Percentiles rank a stretch among this genome's conserved stretches.
phyloP scores from a whole-genome alignment of 2,329 filamentous ascomycete genomes.

The Cercospora sojina region DNA sequence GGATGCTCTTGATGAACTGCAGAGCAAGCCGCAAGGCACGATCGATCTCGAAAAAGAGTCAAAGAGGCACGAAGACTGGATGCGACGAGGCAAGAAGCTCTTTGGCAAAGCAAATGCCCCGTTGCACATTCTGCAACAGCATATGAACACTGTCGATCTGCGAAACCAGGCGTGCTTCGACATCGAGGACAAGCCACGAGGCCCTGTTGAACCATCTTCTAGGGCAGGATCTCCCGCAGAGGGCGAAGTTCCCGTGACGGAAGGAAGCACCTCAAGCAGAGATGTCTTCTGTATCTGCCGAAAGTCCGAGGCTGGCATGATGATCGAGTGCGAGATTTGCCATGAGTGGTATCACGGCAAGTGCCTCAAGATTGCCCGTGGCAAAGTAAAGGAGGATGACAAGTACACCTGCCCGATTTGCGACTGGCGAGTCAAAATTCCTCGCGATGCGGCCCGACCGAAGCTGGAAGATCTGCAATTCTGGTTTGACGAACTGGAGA shows the following conservation, averaged over 20 bases:
- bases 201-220: constrained; percentile 88
- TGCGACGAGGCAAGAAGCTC: constrained; percentile 94
- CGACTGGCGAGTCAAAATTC: constrained; percentile 95
- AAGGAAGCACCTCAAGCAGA: constrained; percentile 52
- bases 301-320: constrained; percentile 91
- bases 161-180: constrained; percentile 92
- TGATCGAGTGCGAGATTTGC: constrained; percentile 98
- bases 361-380: constrained; percentile 93
- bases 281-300: constrained; percentile 98
- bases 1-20: constrained; percentile 81
- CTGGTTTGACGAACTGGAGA: constrained; percentile 79
- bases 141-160: constrained; percentile 90
- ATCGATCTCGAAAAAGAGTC: constrained; percentile 92
- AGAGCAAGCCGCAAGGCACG: constrained; percentile 87
- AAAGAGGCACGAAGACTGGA: constrained; percentile 97
- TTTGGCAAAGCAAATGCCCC: constrained; percentile 98
- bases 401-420: constrained; percentile 98
- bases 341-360: constrained; percentile 99
- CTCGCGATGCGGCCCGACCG: constrained; percentile 89
- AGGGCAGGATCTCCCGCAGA: constrained; percentile 67
- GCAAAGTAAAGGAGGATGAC: constrained; percentile 97
- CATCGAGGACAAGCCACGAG: constrained; percentile 78
- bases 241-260: constrained; percentile 40
- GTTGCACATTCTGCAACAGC: constrained; percentile 88
- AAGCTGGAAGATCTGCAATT: constrained; percentile 85